phyloP scores from a whole-genome alignment of 2,329 filamentous ascomycete genomes.

The Colletotrichum sp. region DNA sequence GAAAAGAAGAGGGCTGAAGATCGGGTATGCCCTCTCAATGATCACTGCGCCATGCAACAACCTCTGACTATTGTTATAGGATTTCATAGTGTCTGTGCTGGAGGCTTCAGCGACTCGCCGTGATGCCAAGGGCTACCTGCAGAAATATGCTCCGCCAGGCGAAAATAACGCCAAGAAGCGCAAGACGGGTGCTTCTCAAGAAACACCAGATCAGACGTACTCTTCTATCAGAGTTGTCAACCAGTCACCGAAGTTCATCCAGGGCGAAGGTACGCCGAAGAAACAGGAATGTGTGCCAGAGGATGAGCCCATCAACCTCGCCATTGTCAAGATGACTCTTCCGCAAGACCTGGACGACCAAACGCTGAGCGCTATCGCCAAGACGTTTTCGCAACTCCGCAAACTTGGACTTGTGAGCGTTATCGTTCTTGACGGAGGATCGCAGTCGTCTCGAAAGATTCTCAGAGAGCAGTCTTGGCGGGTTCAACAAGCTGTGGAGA shows the following conservation, averaged over 20 bases:
- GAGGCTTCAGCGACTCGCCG: conserved; percentile 90
- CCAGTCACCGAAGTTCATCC: conserved; percentile 39
- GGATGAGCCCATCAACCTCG: conserved; percentile 62
- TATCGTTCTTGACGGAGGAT: conserved; percentile 78
- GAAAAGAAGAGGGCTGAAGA: conserved; percentile 54
- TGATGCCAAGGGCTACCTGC: conserved; percentile 89
- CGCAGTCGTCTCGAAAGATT: conserved; percentile 41
- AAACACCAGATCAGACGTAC: neutral
- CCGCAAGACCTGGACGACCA: conserved; percentile 74
- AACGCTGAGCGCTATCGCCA: conserved; percentile 76
- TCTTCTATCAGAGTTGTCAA: conserved; percentile 33
- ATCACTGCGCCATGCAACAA: neutral
- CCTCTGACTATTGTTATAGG: conserved; percentile 49
- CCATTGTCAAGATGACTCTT: conserved; percentile 82
- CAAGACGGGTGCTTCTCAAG: neutral
- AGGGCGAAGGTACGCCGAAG: conserved; percentile 35
- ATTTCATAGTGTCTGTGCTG: conserved; percentile 85
- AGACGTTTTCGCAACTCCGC: conserved; percentile 83
- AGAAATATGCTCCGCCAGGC: conserved; percentile 68
- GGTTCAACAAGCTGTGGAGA: conserved; percentile 76
- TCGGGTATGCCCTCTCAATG: conserved; percentile 38
- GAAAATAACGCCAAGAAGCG: neutral
- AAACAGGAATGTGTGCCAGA: conserved; percentile 26
- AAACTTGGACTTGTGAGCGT: conserved; percentile 83
- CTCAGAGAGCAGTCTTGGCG: conserved; percentile 72